These are phyloP conservation scores for Ophiostoma sp. DNA, from an alignment of 2,329 filamentous ascomycete species.

Conservation along the genomic window DNA sequence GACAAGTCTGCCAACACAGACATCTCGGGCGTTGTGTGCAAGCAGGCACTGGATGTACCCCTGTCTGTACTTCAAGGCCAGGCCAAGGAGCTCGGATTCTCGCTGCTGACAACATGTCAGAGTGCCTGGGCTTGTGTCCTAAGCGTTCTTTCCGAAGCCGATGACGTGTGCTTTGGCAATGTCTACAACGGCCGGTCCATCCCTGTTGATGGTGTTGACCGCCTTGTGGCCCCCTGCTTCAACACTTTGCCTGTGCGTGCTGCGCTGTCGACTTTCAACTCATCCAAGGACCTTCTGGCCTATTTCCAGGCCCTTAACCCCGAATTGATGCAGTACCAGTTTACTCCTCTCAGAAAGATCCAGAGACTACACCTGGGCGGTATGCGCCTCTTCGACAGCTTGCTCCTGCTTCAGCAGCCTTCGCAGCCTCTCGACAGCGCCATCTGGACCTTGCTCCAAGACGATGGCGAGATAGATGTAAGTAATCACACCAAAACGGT, in stretches of 20 bases:
- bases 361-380: constrained; percentile 48
- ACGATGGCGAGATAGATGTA: constrained; percentile 63
- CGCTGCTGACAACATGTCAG: constrained; percentile 64
- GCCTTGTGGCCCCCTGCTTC: constrained; percentile 82
- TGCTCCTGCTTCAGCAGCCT: constrained; percentile 71
- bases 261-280: constrained; percentile 42
- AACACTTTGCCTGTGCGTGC: constrained; percentile 75
- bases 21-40: constrained; percentile 22
- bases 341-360: constrained; percentile 67
- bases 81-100: constrained; percentile 50
- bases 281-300: constrained; percentile 47
- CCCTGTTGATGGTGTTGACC: constrained; percentile 59
- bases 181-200: constrained; percentile 73
- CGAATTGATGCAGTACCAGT: constrained; percentile 61
- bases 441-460: constrained; percentile 53
- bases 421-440: constrained; percentile 48
- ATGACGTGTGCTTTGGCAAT: constrained; percentile 81
- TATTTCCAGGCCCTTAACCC: constrained; percentile 39
- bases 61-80: constrained; percentile 44
- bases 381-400: constrained; percentile 65
- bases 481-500: constrained; percentile 28
- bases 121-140: constrained; percentile 66
- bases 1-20: not conserved
- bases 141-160: constrained; percentile 46
- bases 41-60: constrained; percentile 33